These are phyloP conservation scores for Cercospora sojina DNA, from an alignment of 2,329 filamentous ascomycete genomes.

Conservation along the genomic window DNA sequence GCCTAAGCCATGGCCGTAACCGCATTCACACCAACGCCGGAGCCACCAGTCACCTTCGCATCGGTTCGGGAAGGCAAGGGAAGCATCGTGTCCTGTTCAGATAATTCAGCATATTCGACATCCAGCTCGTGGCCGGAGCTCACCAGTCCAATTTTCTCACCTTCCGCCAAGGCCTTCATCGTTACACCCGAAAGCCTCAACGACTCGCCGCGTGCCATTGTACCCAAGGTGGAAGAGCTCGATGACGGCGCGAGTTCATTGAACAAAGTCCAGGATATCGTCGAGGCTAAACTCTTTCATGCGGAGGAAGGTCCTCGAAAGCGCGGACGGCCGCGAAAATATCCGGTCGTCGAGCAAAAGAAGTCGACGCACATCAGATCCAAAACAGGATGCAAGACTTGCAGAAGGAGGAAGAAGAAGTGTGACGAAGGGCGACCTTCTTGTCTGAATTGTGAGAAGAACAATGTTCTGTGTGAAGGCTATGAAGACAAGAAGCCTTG, in stretches of 20 bases:
- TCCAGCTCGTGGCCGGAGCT: constrained; percentile 24
- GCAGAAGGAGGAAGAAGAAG: constrained; percentile 61
- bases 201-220: constrained; percentile 22
- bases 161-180: constrained; percentile 4
- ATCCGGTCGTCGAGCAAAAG: constrained; percentile 61
- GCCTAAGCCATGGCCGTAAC: constrained; percentile 10
- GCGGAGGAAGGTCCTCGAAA: constrained; percentile 41
- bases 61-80: constrained; percentile 1
- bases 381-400: constrained; percentile 60
- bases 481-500: constrained; percentile 84
- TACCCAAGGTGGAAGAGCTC: constrained; percentile 57
- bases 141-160: constrained; percentile 5
- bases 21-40: constrained; percentile 6
- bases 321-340: constrained; percentile 79
- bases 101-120: constrained; percentile 11
- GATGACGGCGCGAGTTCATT: constrained; percentile 45
- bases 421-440: constrained; percentile 53
- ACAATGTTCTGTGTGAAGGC: constrained; percentile 85
- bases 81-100: constrained; percentile 16
- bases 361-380: constrained; percentile 74
- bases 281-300: constrained; percentile 35
- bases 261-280: constrained; percentile 39
- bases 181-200: constrained; percentile 24
- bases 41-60: background rate
- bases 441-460: constrained; percentile 85